Evolutionary conservation across 1,284 basidiomycete genomes (phyloP), one percentile per base, ranked within the genome.

Genomic region (Moesziomyces globuligerus): DNA sequence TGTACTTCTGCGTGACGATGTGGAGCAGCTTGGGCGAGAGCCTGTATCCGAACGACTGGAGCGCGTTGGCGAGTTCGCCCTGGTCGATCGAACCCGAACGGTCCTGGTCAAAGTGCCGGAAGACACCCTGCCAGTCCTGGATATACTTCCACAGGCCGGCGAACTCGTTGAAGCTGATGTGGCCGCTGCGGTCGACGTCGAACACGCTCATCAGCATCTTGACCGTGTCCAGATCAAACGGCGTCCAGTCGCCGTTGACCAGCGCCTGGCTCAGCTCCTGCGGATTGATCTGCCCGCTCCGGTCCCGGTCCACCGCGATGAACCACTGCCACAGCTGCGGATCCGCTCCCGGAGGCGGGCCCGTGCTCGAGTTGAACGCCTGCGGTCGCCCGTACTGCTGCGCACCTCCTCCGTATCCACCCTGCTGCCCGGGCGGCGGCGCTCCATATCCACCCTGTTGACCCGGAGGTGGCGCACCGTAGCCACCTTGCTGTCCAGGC

Each of bases 281-380:
- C 17, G 77, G 53, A 36, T 69, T 68, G 51, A 79, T 79, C 37
- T 70, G 68, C 4, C 77, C 76, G 18, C 46, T 54, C 17, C 46
- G 55, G 51, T 79, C 77, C 9, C 74, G 53, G 48, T 79, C 77
- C 2, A 77, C 75, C 2, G 77, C 64, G 24, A 68, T 69, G 67
- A 78, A 79, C 75, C 75, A 79, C 43, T 45, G 48, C 77, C 77
- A 79, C n/a, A 79, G 65, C 41, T 79, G 75, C 4, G 68, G 77
- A 41, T 79, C 74, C 1, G 75, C 75, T 21, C 77, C 75, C 8
- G 72, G 70, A 15, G 73, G 75, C 10, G 75, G 76, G 0, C 76
- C 76, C 1, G 73, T 72, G 41, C 51, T 49, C 6, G 54, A 41
- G 42, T 53, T 76, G 69, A 38, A 76, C 5, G 37, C 61, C 38